phyloP scores from a whole-genome alignment of 1,284 basidiomycete genomes.

The Filobasidium uniguttulatum region DNA sequence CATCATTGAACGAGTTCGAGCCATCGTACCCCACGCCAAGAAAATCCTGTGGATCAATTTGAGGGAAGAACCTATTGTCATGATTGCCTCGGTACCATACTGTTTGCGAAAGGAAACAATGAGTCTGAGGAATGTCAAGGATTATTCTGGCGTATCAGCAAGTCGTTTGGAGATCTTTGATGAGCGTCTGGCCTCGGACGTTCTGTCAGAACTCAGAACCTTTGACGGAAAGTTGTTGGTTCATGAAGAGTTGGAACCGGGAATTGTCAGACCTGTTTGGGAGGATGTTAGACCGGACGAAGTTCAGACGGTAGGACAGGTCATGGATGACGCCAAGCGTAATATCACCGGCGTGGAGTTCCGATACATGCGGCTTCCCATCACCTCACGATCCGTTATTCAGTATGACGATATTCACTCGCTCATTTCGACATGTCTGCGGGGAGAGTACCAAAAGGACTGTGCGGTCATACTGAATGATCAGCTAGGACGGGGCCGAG shows the following conservation, averaged over 20 bases:
- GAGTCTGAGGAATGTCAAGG: constrained; percentile 40
- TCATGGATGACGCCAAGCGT: constrained; percentile 54
- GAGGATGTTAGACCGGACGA: constrained; percentile 69
- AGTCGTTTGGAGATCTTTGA: constrained; percentile 77
- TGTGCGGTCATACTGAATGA: constrained; percentile 90
- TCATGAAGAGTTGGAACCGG: constrained; percentile 78
- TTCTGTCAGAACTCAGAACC: constrained; percentile 62
- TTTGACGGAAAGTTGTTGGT: constrained; percentile 80
- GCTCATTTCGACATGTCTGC: constrained; percentile 67
- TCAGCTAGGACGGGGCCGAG: constrained; percentile 88
- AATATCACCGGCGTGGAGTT: constrained; percentile 47
- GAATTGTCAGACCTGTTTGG: constrained; percentile 87
- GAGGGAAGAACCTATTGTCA: constrained; percentile 80
- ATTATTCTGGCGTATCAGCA: constrained; percentile 84
- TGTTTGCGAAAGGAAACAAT: constrained; percentile 36
- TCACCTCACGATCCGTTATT: constrained; percentile 53
- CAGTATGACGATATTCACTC: constrained; percentile 45
- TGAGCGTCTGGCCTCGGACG: constrained; percentile 80
- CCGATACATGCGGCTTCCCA: constrained; percentile 71
- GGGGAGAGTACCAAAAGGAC: constrained; percentile 49
- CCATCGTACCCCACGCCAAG: constrained; percentile 47
- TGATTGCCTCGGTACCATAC: constrained; percentile 51
- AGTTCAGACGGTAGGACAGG: constrained; percentile 73
- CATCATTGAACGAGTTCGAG: constrained; percentile 58
- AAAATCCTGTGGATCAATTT: constrained; percentile 83